A percentile compares a stretch with the other conserved stretches of the same genome.
Evolutionary conservation across 2,329 filamentous ascomycete genomes (phyloP).

Genomic region (Xylaria sp.): DNA sequence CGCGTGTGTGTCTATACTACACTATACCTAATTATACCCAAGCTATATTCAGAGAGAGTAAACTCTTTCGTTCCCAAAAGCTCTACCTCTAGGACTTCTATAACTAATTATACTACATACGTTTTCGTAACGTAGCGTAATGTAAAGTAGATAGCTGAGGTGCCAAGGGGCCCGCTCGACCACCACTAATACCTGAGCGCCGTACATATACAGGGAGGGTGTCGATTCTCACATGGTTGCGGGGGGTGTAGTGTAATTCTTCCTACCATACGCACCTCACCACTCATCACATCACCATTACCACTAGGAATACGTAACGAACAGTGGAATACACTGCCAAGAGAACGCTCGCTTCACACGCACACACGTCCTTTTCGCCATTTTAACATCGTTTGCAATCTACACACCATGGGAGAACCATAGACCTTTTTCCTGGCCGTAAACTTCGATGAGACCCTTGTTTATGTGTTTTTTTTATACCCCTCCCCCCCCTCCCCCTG

Average conservation of each 20-base stretch:
- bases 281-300: constrained; percentile 25
- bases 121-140: neutral
- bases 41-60: neutral
- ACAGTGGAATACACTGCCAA: constrained; percentile 18
- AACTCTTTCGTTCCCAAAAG: neutral
- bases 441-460: constrained; percentile 12
- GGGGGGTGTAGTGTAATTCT: constrained; percentile 19
- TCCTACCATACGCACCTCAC: constrained; percentile 15
- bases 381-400: constrained; percentile 23
- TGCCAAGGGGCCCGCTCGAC: constrained; percentile 20
- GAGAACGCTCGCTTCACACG: constrained; percentile 17
- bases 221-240: constrained; percentile 6
- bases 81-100: neutral
- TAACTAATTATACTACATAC: neutral
- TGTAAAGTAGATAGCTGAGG: constrained; percentile 3
- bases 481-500: neutral
- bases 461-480: constrained; percentile 16
- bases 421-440: constrained; percentile 12
- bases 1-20: neutral
- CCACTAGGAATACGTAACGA: constrained; percentile 23
- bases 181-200: constrained; percentile 15
- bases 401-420: constrained; percentile 28
- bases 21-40: constrained; percentile 3
- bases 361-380: constrained; percentile 6
- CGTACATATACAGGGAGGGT: constrained; percentile 21